A percentile compares a stretch with the other conserved stretches of the same genome.
These are phyloP conservation scores for Scutellaria baicalensis DNA, from an alignment of 257 asterid genomes.

Conservation along the genomic window DNA sequence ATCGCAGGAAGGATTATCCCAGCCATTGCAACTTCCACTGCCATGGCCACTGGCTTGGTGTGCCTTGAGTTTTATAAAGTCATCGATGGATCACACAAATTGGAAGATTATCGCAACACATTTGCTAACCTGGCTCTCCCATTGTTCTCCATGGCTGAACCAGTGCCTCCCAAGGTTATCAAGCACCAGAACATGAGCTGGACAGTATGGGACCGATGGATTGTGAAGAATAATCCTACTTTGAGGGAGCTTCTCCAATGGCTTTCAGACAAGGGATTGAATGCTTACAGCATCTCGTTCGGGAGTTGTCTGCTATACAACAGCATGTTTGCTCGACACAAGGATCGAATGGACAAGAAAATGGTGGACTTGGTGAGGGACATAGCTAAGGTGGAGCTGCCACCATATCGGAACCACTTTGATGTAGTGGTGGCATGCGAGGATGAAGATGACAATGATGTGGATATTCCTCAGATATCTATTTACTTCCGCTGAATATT, in stretches of 20 bases:
- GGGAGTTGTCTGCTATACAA: constrained; percentile 78
- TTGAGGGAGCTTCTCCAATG: constrained; percentile 63
- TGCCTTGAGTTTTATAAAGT: constrained; percentile 89
- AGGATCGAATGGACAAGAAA: constrained; percentile 79
- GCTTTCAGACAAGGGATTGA: constrained; percentile 73
- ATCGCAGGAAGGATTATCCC: constrained; percentile 92
- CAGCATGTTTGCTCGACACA: constrained; percentile 81
- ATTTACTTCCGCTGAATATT: constrained; percentile 53
- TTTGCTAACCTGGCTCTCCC: constrained; percentile 88
- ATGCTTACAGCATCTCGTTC: constrained; percentile 73
- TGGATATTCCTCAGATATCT: constrained; percentile 76
- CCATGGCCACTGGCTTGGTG: constrained; percentile 88
- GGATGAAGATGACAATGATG: constrained; percentile 82
- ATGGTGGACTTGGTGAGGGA: constrained; percentile 60
- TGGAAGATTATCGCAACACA: constrained; percentile 89
- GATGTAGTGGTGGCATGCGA: constrained; percentile 84
- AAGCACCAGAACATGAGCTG: constrained; percentile 77
- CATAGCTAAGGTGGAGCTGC: constrained; percentile 74
- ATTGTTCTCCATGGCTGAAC: constrained; percentile 84
- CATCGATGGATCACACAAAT: constrained; percentile 61
- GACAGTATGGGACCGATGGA: constrained; percentile 97
- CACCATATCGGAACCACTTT: constrained; percentile 57
- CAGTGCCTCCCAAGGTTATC: constrained; percentile 61
- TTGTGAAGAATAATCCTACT: constrained; percentile 54
- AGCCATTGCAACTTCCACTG: constrained; percentile 90